Percentiles rank a stretch among this genome's conserved stretches.
These are phyloP conservation scores for Phytophthora sojae DNA, from an alignment of 352 stramenopile species.

Conservation along the genomic window DNA sequence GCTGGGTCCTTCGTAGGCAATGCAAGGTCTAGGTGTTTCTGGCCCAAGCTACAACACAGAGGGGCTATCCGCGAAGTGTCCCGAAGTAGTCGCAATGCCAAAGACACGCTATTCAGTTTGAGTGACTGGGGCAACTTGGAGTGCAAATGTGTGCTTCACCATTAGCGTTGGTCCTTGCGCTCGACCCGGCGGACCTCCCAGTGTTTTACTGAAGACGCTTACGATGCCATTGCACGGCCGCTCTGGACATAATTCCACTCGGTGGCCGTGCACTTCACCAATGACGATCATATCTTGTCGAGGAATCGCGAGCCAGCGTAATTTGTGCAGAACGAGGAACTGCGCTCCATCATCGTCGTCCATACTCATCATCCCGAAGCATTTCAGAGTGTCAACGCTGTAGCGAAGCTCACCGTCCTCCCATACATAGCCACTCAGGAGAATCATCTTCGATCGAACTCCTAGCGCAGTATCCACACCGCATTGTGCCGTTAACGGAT, in stretches of 20 bases:
- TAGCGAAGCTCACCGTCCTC: conserved; percentile 11
- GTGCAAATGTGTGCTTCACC: neutral
- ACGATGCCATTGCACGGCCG: conserved; percentile 4
- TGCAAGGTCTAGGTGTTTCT: too few species aligned
- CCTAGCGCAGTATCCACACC: conserved; percentile 20
- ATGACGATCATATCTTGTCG: conserved; percentile 16
- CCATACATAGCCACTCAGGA: conserved; percentile 13
- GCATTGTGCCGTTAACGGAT: conserved; percentile 1
- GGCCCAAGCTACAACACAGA: too few species aligned
- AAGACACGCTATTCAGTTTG: neutral
- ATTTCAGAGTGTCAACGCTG: conserved; percentile 3
- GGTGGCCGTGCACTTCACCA: neutral
- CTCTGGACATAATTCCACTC: neutral
- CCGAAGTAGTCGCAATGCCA: neutral
- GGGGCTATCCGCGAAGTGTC: neutral
- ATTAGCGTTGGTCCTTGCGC: neutral
- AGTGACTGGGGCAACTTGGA: neutral
- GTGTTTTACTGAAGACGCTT: conserved; percentile 3
- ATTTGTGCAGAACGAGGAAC: conserved; percentile 2
- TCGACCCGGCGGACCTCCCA: conserved; percentile 1
- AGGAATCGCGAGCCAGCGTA: conserved; percentile 5
- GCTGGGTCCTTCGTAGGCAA: too few species aligned
- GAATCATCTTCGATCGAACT: conserved; percentile 10
- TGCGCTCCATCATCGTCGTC: neutral
- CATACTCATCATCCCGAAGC: conserved; percentile 17